phyloP scores from a whole-genome alignment of 257 asterid species.

The Euphrasia confusa region DNA sequence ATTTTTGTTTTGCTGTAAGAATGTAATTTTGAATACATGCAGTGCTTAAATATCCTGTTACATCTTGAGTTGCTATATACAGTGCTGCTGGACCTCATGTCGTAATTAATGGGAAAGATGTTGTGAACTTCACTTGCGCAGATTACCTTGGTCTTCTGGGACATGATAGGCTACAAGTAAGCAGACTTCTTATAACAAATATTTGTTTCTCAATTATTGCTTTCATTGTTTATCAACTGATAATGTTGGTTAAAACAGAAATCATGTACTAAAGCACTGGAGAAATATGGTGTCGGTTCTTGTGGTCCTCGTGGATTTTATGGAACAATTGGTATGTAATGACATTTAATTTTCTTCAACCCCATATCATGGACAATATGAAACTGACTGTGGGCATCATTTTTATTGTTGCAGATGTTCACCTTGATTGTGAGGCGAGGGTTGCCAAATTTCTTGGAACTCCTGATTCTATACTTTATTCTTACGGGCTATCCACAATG shows the following conservation, averaged over 20 bases:
- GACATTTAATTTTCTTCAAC: constrained; percentile 2
- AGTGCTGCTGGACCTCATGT: constrained; percentile 98
- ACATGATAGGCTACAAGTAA: constrained; percentile 66
- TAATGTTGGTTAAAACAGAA: constrained; percentile 47
- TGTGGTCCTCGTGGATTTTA: constrained; percentile 99
- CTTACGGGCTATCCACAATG: constrained; percentile 95
- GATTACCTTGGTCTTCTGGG: constrained; percentile 92
- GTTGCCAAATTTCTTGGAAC: constrained; percentile 92
- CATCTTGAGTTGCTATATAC: constrained; percentile 33
- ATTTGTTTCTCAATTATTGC: constrained; percentile 18
- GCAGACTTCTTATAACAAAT: constrained; percentile 26
- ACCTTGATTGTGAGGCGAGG: constrained; percentile 96
- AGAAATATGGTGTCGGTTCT: constrained; percentile 98
- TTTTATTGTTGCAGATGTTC: constrained; percentile 63
- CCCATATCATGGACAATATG: constrained; percentile 12
- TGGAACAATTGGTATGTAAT: constrained; percentile 86
- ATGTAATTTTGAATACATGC: background rate
- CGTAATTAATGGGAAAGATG: constrained; percentile 60
- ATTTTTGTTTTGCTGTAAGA: background rate
- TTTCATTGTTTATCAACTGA: constrained; percentile 20
- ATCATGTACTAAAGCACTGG: constrained; percentile 81
- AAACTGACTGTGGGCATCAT: constrained; percentile 8
- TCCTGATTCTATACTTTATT: constrained; percentile 80
- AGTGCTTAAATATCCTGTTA: constrained; percentile 4
- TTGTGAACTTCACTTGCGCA: constrained; percentile 83